These are phyloP conservation scores for Fusarium sp. DNA, from an alignment of 2,329 filamentous ascomycete species.

Conservation along the genomic window DNA sequence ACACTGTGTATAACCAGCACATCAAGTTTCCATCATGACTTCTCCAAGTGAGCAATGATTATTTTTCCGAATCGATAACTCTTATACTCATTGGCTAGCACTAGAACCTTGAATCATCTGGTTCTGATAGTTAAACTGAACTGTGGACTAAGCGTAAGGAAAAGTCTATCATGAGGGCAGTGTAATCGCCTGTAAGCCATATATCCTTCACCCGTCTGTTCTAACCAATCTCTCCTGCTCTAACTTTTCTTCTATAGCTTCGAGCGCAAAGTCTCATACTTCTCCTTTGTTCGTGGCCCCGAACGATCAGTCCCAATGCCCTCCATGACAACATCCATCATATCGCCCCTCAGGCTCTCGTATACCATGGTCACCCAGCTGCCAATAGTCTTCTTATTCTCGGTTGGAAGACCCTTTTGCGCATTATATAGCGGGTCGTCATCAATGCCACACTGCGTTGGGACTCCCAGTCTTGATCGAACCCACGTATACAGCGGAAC, in stretches of 20 bases:
- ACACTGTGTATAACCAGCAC: slow-evolving; percentile 3
- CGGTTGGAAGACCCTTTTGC: slow-evolving; percentile 38
- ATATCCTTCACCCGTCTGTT: not conserved
- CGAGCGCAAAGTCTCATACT: slow-evolving; percentile 45
- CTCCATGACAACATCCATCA: slow-evolving; percentile 51
- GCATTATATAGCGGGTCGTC: slow-evolving; percentile 50
- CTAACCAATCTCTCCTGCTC: not conserved
- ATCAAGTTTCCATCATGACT: slow-evolving; percentile 16
- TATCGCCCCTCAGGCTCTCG: slow-evolving; percentile 47
- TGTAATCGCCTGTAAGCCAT: not conserved
- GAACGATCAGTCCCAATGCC: slow-evolving; percentile 37
- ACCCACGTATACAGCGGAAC: slow-evolving; percentile 51
- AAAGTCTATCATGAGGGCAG: slow-evolving; percentile 32
- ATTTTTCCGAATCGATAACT: too few relatives aligned
- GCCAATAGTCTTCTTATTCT: slow-evolving; percentile 53
- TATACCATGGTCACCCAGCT: slow-evolving; percentile 52
- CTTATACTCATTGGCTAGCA: not conserved
- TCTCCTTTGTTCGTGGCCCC: slow-evolving; percentile 39
- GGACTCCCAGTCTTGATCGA: slow-evolving; percentile 48
- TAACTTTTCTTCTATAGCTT: slow-evolving; percentile 27
- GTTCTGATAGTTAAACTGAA: not conserved
- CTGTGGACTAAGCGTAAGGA: not conserved
- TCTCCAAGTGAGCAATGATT: not conserved
- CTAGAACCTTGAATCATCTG: rapidly evolving
- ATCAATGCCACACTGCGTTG: slow-evolving; percentile 51